Percentiles rank a stretch among this genome's conserved stretches.
phyloP scores from a whole-genome alignment of 257 asterid species.

The Catharanthus roseus region DNA sequence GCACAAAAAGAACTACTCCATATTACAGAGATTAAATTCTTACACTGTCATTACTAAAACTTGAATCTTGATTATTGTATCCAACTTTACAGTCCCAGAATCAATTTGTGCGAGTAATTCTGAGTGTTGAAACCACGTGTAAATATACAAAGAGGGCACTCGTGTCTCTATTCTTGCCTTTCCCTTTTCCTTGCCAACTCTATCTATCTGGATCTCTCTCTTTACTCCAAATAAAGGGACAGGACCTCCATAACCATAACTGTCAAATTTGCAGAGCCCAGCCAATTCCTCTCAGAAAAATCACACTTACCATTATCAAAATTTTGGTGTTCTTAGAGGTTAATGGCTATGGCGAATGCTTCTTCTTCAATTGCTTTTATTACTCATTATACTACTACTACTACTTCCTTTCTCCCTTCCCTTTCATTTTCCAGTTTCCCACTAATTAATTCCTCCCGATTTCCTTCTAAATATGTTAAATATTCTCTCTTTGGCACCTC shows the following conservation, averaged over 20 bases:
- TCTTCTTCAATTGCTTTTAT: slow-evolving; percentile 32
- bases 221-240: not conserved
- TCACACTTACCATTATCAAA: not conserved
- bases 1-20: no score
- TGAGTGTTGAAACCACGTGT: slow-evolving; percentile 43
- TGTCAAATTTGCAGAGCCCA: not conserved
- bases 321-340: not conserved
- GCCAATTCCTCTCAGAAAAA: not conserved
- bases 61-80: no score
- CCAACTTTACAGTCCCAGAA: no score
- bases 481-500: slow-evolving; percentile 3
- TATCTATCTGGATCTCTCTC: slow-evolving; percentile 23
- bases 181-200: slow-evolving; percentile 10
- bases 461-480: slow-evolving; percentile 9
- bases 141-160: slow-evolving; percentile 7
- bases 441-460: slow-evolving; percentile 6
- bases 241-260: not conserved
- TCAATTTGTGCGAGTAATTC: no score
- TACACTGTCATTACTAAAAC: no score
- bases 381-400: slow-evolving; percentile 21
- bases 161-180: slow-evolving; percentile 73
- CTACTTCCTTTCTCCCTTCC: slow-evolving; percentile 25
- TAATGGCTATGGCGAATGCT: slow-evolving; percentile 54
- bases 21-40: no score
- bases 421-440: slow-evolving; percentile 17